Conservation (phyloP, 139 green algal species). For the Picochlorum sp. region DNA sequence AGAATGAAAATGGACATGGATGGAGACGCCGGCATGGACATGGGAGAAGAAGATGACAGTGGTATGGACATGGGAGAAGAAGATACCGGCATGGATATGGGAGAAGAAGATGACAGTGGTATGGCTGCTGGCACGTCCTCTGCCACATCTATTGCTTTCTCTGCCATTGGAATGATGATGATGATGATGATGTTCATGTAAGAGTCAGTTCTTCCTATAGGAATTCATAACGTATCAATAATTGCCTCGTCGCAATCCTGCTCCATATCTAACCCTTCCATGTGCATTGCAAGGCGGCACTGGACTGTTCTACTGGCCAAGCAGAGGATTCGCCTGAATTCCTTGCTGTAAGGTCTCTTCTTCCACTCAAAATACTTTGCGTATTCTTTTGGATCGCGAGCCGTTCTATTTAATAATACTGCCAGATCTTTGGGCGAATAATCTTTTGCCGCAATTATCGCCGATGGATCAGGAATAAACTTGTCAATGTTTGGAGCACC, state of each 20-base stretch:
- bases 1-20: not conserved
- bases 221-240: no score
- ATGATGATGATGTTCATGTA: no score
- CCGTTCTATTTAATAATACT: not conserved
- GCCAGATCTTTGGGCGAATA: not conserved
- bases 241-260: not conserved
- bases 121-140: no score
- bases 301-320: conserved; percentile 7
- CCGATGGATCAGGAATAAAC: conserved; percentile 3
- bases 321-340: conserved; percentile 1
- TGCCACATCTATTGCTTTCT: no score
- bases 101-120: not conserved
- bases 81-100: not conserved
- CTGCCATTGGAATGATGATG: no score
- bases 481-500: conserved; percentile 6
- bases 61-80: not conserved
- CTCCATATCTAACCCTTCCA: conserved; percentile 5
- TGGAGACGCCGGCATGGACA: not conserved
- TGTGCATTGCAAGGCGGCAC: conserved; percentile 9
- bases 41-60: not conserved
- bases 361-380: conserved; percentile 10
- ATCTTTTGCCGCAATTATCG: not conserved
- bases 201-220: no score
- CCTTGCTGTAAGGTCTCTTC: not conserved
- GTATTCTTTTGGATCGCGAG: not conserved